These are phyloP conservation scores for Camelina laxa DNA, from an alignment of 345 rosid species.

Conservation along the genomic window DNA sequence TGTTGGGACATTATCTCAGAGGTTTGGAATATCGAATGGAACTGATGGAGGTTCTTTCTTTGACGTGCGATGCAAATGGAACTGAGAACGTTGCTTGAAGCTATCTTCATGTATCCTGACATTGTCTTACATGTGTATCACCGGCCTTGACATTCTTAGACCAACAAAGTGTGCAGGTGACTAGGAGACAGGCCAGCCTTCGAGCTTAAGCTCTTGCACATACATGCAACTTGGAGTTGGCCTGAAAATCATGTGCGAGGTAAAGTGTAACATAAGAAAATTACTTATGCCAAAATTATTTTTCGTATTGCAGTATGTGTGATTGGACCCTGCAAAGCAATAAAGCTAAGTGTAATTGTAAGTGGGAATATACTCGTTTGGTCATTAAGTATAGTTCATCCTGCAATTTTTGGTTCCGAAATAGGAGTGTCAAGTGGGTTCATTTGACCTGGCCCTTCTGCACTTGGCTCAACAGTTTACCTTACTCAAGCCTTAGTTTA, in stretches of 20 bases:
- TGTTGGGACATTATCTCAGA: constrained; percentile 89
- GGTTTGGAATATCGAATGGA: constrained; percentile 88
- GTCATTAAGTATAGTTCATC: constrained; percentile 14
- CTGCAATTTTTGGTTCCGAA: background rate
- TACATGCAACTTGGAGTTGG: constrained; percentile 24
- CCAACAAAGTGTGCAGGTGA: constrained; percentile 15
- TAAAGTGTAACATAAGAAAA: constrained; percentile 19
- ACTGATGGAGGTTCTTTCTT: constrained; percentile 72
- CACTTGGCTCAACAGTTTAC: background rate
- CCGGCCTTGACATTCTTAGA: background rate
- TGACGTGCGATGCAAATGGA: constrained; percentile 57
- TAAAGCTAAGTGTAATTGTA: constrained; percentile 39
- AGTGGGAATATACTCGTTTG: constrained; percentile 18
- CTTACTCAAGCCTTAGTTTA: background rate
- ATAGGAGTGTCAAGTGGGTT: background rate
- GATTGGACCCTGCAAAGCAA: constrained; percentile 30
- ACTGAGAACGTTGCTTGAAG: constrained; percentile 39
- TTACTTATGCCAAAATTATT: constrained; percentile 11
- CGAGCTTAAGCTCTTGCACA: constrained; percentile 1
- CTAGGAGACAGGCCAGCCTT: constrained; percentile 12
- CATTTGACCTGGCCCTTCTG: background rate
- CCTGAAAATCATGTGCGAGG: constrained; percentile 9
- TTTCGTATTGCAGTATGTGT: constrained; percentile 14
- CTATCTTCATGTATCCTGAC: constrained; percentile 2
- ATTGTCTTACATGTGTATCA: constrained; percentile 5